Evolutionary conservation across 202 grass and related monocot species (phyloP).

Genomic region (Dendrocalamus latiflorus): DNA sequence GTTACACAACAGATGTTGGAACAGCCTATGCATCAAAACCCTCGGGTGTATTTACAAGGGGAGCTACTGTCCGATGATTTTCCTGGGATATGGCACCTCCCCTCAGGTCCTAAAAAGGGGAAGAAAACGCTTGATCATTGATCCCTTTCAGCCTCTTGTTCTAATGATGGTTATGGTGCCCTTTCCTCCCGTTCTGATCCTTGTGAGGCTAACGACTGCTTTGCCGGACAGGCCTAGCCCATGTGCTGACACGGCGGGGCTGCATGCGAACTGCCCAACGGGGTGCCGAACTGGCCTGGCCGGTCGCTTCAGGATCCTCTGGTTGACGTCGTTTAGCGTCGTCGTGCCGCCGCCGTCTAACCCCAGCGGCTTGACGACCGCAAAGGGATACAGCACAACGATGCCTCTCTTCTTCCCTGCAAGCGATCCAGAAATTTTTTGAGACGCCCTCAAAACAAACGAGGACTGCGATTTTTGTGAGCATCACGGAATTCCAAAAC

Average conservation of each 20-base stretch:
- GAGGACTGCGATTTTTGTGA: background rate
- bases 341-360: constrained; percentile 48
- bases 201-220: constrained; percentile 70
- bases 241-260: constrained; percentile 31
- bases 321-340: constrained; percentile 78
- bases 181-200: constrained; percentile 80
- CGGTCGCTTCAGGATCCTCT: constrained; percentile 67
- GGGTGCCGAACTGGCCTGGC: constrained; percentile 74
- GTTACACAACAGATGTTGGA: background rate
- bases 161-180: constrained; percentile 90
- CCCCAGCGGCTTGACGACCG: constrained; percentile 67
- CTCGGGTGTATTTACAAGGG: constrained; percentile 5
- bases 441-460: background rate
- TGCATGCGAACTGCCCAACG: constrained; percentile 61
- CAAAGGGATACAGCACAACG: constrained; percentile 63
- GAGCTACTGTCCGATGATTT: background rate
- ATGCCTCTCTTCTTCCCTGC: constrained; percentile 11
- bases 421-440: background rate
- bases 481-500: background rate
- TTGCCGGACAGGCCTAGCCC: constrained; percentile 74
- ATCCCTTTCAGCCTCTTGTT: constrained; percentile 59
- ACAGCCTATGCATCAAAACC: background rate
- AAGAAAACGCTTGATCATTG: background rate
- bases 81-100: background rate
- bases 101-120: background rate